phyloP scores from a whole-genome alignment of 148 eudicot genomes.

The Camellia lanceoleosa region DNA sequence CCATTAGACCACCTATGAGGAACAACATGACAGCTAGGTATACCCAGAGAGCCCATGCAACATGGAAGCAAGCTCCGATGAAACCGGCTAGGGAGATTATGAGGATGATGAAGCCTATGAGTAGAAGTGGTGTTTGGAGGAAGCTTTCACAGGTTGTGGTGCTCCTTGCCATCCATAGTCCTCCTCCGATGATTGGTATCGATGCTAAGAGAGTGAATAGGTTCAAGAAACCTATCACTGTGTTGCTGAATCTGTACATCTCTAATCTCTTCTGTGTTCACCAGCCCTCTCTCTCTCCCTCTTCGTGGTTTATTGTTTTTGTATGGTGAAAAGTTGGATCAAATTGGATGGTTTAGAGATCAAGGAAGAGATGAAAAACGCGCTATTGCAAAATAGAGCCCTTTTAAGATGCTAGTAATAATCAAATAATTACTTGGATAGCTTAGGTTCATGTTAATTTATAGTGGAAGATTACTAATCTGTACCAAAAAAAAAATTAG shows the following conservation, averaged over 20 bases:
- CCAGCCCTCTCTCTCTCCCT: not conserved
- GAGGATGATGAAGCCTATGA: slow-evolving; percentile 70
- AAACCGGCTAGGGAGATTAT: slow-evolving; percentile 77
- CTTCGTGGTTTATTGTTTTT: not conserved
- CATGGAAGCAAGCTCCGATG: slow-evolving; percentile 85
- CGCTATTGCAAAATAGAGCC: too few relatives aligned
- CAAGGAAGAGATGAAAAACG: too few relatives aligned
- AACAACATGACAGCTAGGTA: slow-evolving; percentile 72
- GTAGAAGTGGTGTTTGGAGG: slow-evolving; percentile 79
- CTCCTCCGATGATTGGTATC: slow-evolving; percentile 91
- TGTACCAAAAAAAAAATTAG: too few relatives aligned
- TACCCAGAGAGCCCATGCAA: slow-evolving; percentile 79
- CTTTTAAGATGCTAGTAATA: too few relatives aligned
- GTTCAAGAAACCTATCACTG: slow-evolving; percentile 84
- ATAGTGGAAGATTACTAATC: too few relatives aligned
- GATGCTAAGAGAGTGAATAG: slow-evolving; percentile 82
- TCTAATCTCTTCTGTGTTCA: slow-evolving; percentile 24
- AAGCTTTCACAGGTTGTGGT: slow-evolving; percentile 75
- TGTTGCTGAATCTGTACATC: slow-evolving; percentile 85
- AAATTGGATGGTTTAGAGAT: too few relatives aligned
- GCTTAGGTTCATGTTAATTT: too few relatives aligned
- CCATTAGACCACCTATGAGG: slow-evolving; percentile 48
- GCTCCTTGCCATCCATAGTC: slow-evolving; percentile 72
- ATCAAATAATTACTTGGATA: too few relatives aligned
- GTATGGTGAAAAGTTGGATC: too few relatives aligned